A percentile compares a stretch with the other conserved stretches of the same genome.
phyloP scores from a whole-genome alignment of 2,329 filamentous ascomycete genomes.

The Diaporthe helianthi region DNA sequence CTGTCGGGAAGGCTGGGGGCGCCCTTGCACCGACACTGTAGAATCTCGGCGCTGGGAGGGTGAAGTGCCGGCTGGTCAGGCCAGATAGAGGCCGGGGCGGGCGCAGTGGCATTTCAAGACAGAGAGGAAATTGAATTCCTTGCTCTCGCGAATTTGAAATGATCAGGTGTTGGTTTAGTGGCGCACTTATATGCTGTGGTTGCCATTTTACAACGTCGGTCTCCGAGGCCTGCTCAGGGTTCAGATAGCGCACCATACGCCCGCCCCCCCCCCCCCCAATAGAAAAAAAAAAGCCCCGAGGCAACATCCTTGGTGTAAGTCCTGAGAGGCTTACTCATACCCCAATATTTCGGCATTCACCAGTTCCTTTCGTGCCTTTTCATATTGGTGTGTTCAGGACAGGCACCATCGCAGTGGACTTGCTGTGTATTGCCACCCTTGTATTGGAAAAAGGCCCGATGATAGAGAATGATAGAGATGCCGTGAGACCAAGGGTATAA shows the following conservation, averaged over 20 bases:
- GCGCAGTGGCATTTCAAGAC: conserved; percentile 7
- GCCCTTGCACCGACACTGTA: conserved; percentile 26
- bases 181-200: not conserved
- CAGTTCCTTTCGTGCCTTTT: too few relatives aligned
- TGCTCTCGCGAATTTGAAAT: not conserved
- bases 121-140: not conserved
- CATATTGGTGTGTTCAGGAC: not conserved
- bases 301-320: too few relatives aligned
- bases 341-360: not conserved
- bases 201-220: not conserved
- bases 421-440: too few relatives aligned
- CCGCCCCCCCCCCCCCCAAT: not conserved
- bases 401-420: too few relatives aligned
- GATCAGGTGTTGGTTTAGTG: not conserved
- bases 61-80: not conserved
- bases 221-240: not conserved
- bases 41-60: not conserved
- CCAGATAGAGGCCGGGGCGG: conserved; percentile 1
- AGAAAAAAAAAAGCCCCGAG: not conserved
- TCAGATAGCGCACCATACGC: not conserved
- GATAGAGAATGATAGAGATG: too few relatives aligned
- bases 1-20: conserved; percentile 50
- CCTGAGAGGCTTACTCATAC: too few relatives aligned
- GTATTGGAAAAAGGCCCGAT: not conserved
- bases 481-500: not conserved